Evolutionary conservation across 805 yeast species (phyloP).

Genomic region (Lachancea mirantina): DNA sequence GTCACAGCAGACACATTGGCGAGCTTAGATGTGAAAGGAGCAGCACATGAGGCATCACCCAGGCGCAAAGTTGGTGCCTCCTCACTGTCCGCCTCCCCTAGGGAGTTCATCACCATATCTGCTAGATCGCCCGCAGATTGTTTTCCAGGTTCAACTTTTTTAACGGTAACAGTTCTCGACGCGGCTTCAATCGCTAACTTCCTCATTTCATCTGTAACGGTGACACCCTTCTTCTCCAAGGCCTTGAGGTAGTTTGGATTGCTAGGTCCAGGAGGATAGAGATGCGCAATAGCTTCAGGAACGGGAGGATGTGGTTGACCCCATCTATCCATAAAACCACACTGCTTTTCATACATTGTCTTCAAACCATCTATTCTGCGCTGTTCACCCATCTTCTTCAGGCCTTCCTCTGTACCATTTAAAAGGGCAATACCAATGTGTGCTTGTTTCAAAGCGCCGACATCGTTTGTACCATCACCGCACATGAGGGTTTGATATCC

Average conservation of each 20-base stretch:
- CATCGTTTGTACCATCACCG: conserved; percentile 99
- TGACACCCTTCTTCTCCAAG: conserved; percentile 75
- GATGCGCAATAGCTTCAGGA: conserved; percentile 83
- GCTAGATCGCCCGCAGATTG: conserved; percentile 45
- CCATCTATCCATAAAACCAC: conserved; percentile 73
- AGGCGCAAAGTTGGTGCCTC: conserved; percentile 91
- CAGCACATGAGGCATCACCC: conserved; percentile 99
- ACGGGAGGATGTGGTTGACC: conserved; percentile 75
- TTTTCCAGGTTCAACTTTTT: conserved; percentile 6
- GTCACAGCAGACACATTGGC: conserved; percentile 89
- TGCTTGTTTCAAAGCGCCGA: conserved; percentile 97
- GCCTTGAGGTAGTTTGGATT: conserved; percentile 87
- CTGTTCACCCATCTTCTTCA: conserved; percentile 81
- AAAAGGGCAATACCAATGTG: conserved; percentile 96
- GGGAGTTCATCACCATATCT: conserved; percentile 24
- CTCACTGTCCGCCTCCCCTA: conserved; percentile 40
- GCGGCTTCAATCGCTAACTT: conserved; percentile 49
- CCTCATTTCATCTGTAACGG: conserved; percentile 66
- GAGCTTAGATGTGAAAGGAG: conserved; percentile 94
- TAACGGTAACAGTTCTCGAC: conserved; percentile 32
- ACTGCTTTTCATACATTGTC: conserved; percentile 77
- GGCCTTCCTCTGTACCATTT: conserved; percentile 92
- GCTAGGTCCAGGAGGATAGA: conserved; percentile 90
- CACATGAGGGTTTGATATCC: conserved; percentile 97
- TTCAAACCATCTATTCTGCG: conserved; percentile 57